Evolutionary conservation across 805 yeast species (phyloP).

Genomic region (Kluyveromyces siamensis): DNA sequence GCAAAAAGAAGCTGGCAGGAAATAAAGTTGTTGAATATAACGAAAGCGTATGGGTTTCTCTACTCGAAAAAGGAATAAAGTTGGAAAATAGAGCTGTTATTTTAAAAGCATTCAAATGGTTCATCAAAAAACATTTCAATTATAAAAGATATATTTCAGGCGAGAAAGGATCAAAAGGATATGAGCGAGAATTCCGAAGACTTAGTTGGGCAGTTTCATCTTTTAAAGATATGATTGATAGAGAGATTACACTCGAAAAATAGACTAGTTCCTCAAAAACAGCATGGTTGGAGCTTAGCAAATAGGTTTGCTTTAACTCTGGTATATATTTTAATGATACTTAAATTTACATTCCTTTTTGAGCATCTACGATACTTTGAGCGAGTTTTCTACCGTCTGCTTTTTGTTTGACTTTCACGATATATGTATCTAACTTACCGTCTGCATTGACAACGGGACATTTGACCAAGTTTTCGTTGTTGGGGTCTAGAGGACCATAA

Average conservation of each 20-base stretch:
- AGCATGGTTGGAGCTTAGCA: background rate
- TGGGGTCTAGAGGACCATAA: slow-evolving; percentile 43
- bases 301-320: background rate
- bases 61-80: slow-evolving; percentile 15
- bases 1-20: slow-evolving; percentile 23
- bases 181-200: slow-evolving; percentile 25
- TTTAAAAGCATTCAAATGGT: slow-evolving; percentile 28
- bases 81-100: slow-evolving; percentile 21
- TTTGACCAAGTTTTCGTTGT: slow-evolving; percentile 58
- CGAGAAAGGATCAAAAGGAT: slow-evolving; percentile 12
- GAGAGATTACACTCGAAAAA: slow-evolving; percentile 1
- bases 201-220: slow-evolving; percentile 22
- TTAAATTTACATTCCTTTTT: slow-evolving; percentile 22
- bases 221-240: slow-evolving; percentile 9
- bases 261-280: background rate
- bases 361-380: slow-evolving; percentile 24
- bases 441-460: slow-evolving; percentile 53
- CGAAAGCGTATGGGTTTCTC: slow-evolving; percentile 21
- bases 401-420: slow-evolving; percentile 58
- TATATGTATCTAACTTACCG: slow-evolving; percentile 55
- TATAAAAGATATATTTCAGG: slow-evolving; percentile 16
- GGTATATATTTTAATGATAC: background rate
- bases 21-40: slow-evolving; percentile 20
- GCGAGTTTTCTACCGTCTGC: slow-evolving; percentile 28
- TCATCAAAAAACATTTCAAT: slow-evolving; percentile 19